Evolutionary conservation across 495 filamentous ascomycete genomes (phyloP).

Genomic region (Chaetomium tenue): DNA sequence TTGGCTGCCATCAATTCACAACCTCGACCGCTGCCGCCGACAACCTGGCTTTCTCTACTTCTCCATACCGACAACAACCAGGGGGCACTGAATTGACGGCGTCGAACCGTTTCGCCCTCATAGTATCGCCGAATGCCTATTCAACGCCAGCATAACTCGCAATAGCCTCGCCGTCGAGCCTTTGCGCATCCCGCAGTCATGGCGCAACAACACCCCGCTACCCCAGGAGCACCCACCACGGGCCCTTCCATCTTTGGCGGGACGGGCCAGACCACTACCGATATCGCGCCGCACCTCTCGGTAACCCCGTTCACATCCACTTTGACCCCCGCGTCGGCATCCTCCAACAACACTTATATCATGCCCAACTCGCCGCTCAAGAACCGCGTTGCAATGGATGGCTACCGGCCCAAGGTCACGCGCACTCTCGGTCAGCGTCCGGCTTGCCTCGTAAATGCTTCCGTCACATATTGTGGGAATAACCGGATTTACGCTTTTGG

Average conservation of each 20-base stretch:
- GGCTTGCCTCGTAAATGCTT: constrained; percentile 94
- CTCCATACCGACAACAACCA: not conserved
- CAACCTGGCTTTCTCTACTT: not conserved
- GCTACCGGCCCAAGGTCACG: constrained; percentile 76
- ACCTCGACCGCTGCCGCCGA: not conserved
- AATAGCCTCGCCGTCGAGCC: not conserved
- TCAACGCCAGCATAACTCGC: not conserved
- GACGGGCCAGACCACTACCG: constrained; percentile 16
- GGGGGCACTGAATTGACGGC: not conserved
- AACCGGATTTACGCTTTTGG: constrained; percentile 98
- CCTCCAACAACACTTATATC: constrained; percentile 75
- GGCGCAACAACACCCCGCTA: constrained; percentile 33
- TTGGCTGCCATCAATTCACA: not conserved
- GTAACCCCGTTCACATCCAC: constrained; percentile 31
- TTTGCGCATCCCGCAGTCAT: constrained; percentile 25
- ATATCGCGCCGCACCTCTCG: constrained; percentile 16
- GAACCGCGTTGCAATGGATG: constrained; percentile 59
- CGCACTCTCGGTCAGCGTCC: constrained; percentile 82
- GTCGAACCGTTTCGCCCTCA: not conserved
- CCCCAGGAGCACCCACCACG: constrained; percentile 26
- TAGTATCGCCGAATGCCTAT: constrained; percentile 8
- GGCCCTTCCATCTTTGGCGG: constrained; percentile 39
- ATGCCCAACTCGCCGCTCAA: constrained; percentile 78
- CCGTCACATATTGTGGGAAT: constrained; percentile 93
- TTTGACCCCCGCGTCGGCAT: constrained; percentile 50